Conservation (phyloP, 2,329 filamentous ascomycete species). For the Colletotrichum sublineola region DNA sequence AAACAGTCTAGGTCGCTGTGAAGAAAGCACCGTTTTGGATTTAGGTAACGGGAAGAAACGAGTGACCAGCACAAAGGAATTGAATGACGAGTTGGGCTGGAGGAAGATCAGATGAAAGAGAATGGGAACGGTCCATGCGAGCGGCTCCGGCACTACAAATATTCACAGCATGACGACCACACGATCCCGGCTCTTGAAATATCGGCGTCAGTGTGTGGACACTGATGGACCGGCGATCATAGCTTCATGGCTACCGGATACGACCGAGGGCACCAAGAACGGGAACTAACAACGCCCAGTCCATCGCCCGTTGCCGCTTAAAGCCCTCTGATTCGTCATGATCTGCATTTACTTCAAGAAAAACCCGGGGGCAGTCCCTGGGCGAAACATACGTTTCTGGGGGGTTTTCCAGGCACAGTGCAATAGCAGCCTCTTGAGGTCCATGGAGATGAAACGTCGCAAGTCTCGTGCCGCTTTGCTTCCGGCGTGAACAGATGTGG, state of each 20-base stretch:
- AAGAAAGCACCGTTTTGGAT: constrained; percentile 5
- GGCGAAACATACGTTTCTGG: constrained; percentile 22
- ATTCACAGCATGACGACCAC: constrained; percentile 6
- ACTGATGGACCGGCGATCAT: constrained; percentile 31
- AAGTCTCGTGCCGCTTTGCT: constrained; percentile 39
- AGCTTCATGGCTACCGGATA: constrained; percentile 9
- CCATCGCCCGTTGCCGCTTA: not conserved
- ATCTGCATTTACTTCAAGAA: not conserved
- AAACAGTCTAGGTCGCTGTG: constrained; percentile 6
- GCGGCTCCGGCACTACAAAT: constrained; percentile 35
- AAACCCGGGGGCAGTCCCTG: constrained; percentile 25
- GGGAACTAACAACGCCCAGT: constrained; percentile 15
- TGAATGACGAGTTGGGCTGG: constrained; percentile 9
- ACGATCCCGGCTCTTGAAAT: not conserved
- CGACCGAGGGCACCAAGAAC: constrained; percentile 8
- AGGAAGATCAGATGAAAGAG: constrained; percentile 22
- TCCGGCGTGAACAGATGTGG: constrained; percentile 30
- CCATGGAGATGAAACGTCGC: constrained; percentile 39
- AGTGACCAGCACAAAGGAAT: constrained; percentile 38
- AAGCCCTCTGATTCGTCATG: not conserved
- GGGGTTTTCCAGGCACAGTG: constrained; percentile 15
- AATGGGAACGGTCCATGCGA: not conserved
- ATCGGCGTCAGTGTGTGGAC: constrained; percentile 12
- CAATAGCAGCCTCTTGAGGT: constrained; percentile 26
- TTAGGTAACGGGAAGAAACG: constrained; percentile 26